phyloP scores from a whole-genome alignment of 495 filamentous ascomycete species.

The Podospora australis region DNA sequence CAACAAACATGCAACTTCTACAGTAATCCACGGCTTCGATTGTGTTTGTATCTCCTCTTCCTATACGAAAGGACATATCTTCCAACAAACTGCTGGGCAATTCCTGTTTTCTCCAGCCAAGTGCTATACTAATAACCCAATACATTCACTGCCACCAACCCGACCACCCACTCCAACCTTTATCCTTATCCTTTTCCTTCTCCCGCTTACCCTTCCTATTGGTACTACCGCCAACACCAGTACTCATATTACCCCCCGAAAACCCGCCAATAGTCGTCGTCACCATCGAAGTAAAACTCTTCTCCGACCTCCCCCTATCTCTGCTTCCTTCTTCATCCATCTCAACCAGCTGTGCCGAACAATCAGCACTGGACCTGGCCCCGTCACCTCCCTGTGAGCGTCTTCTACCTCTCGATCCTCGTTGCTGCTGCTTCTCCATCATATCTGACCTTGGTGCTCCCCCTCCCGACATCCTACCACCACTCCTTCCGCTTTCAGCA shows the following conservation, averaged over 20 bases:
- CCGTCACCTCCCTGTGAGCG: slow-evolving; percentile 1
- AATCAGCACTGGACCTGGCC: not conserved
- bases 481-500: not conserved
- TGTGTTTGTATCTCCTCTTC: too few species aligned
- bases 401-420: not conserved
- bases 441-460: not conserved
- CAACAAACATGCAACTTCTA: too few species aligned
- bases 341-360: not conserved
- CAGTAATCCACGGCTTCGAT: too few species aligned
- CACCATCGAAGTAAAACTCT: not conserved
- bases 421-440: not conserved
- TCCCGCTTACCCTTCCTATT: slow-evolving; percentile 7
- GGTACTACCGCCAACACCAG: not conserved
- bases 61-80: too few species aligned
- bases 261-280: not conserved
- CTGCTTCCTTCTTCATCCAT: not conserved
- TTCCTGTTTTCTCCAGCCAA: not conserved
- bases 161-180: slow-evolving; percentile 17
- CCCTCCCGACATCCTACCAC: not conserved
- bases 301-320: not conserved
- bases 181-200: slow-evolving; percentile 14
- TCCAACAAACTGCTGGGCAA: too few species aligned
- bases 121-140: not conserved
- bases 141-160: slow-evolving; percentile 11
- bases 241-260: not conserved